Percentiles rank a stretch among this genome's conserved stretches.
These are phyloP conservation scores for Cladosporium sp. DNA, from an alignment of 2,329 filamentous ascomycete genomes.

Conservation along the genomic window DNA sequence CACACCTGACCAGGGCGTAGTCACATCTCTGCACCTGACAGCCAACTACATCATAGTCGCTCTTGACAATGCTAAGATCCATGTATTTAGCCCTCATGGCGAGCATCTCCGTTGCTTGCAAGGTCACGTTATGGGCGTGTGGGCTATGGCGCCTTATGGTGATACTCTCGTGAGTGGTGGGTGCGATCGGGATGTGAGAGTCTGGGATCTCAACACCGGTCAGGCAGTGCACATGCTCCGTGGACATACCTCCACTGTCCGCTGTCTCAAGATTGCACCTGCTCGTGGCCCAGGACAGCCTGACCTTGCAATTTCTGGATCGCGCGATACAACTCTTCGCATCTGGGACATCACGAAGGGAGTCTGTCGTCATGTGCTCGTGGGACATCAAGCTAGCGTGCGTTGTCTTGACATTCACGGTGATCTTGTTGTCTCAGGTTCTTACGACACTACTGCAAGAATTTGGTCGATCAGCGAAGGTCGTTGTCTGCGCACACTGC, in stretches of 20 bases:
- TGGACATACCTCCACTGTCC: constrained; percentile 93
- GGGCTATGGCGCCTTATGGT: constrained; percentile 99
- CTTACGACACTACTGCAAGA: constrained; percentile 93
- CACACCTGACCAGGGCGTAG: constrained; percentile 93
- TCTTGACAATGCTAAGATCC: constrained; percentile 96
- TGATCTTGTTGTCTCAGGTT: constrained; percentile 95
- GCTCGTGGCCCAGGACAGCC: constrained; percentile 53
- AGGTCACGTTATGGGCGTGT: constrained; percentile 98
- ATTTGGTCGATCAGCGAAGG: constrained; percentile 99
- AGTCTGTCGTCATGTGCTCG: constrained; percentile 84
- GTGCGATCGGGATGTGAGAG: constrained; percentile 92
- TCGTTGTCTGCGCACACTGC: constrained; percentile 83
- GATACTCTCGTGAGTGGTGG: constrained; percentile 93
- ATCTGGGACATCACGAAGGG: constrained; percentile 93
- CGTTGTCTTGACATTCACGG: constrained; percentile 94
- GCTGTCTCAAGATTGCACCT: constrained; percentile 90
- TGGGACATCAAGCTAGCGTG: constrained; percentile 94
- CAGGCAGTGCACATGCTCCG: constrained; percentile 78
- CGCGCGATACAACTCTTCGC: constrained; percentile 87
- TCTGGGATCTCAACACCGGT: constrained; percentile 93
- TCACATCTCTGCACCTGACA: constrained; percentile 92
- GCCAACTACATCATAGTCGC: constrained; percentile 97
- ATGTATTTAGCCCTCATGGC: constrained; percentile 93
- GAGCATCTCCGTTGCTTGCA: constrained; percentile 84
- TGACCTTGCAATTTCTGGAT: constrained; percentile 93